Percentiles rank a stretch among this genome's conserved stretches.
Evolutionary conservation across 148 eudicot species (phyloP).

Genomic region (Rhododendron ovatum): DNA sequence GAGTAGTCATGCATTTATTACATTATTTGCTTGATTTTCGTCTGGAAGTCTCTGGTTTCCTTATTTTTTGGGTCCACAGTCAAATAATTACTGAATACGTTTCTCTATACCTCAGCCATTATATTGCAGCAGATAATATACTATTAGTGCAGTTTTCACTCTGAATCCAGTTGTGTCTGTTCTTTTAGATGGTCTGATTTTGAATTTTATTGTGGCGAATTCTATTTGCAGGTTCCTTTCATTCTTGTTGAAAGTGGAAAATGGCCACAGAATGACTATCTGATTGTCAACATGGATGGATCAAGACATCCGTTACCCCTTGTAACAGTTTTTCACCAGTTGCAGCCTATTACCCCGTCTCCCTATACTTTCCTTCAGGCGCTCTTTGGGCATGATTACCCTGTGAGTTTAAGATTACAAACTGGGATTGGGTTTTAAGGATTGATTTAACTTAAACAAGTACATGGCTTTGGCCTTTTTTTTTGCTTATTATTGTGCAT

Average conservation of each 20-base stretch:
- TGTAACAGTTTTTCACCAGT: conserved; percentile 68
- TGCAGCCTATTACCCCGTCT: conserved; percentile 71
- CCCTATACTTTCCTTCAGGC: conserved; percentile 80
- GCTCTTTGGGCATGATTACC: conserved; percentile 72
- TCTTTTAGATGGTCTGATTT: neutral
- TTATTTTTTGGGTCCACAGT: neutral
- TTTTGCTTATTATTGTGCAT: neutral
- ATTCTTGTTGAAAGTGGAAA: conserved; percentile 62
- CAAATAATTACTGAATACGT: neutral
- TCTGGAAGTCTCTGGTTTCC: neutral
- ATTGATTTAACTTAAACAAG: neutral
- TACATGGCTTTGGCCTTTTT: neutral
- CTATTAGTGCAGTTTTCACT: neutral
- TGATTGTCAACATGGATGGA: conserved; percentile 74
- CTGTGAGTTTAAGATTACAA: conserved; percentile 46
- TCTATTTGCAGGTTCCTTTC: conserved; percentile 67
- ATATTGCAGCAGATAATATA: neutral
- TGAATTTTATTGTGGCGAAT: neutral
- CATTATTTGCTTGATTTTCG: neutral
- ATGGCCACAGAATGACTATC: conserved; percentile 50
- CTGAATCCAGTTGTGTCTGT: neutral
- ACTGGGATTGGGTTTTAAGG: neutral
- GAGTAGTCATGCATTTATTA: neutral
- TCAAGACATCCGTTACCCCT: conserved; percentile 81
- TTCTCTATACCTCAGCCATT: neutral